A percentile compares a stretch with the other conserved stretches of the same genome.
Evolutionary conservation across 305 asterid genomes (phyloP).

Genomic region (Fraxinus floribunda): DNA sequence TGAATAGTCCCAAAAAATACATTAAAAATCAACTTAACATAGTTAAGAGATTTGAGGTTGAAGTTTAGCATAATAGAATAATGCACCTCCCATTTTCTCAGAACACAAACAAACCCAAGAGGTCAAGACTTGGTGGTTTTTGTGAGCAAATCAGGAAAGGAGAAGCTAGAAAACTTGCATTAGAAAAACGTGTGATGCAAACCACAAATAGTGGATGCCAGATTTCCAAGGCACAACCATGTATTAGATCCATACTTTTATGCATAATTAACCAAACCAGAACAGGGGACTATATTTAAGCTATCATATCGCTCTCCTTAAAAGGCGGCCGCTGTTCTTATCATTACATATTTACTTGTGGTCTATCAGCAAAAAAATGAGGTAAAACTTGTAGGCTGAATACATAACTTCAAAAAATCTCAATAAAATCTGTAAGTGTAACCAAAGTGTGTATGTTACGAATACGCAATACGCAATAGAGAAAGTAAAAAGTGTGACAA

Average conservation of each 20-base stretch:
- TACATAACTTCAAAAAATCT: not conserved
- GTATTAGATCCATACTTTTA: not conserved
- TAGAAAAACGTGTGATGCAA: not conserved
- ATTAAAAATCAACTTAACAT: not conserved
- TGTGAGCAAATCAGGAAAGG: not conserved
- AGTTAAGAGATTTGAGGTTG: slow-evolving; percentile 12
- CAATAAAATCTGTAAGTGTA: not conserved
- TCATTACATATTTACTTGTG: not conserved
- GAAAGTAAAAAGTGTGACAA: not conserved
- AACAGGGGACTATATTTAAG: not conserved
- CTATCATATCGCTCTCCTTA: not conserved
- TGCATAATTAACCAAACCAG: not conserved
- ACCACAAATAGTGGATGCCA: not conserved
- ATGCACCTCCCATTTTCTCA: not conserved
- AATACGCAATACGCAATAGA: not conserved
- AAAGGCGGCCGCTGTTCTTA: not conserved
- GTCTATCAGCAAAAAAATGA: not conserved
- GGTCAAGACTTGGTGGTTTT: not conserved
- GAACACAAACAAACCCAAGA: not conserved
- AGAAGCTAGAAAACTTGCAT: not conserved
- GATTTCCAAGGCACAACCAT: not conserved
- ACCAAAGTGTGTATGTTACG: not conserved
- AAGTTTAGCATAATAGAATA: not conserved
- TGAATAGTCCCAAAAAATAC: slow-evolving; percentile 19
- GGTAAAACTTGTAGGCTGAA: not conserved